Evolutionary conservation across 2,329 filamentous ascomycete genomes (phyloP), one percentile per base, ranked within the genome.

Genomic region (Davidsoniella eucalypti): DNA sequence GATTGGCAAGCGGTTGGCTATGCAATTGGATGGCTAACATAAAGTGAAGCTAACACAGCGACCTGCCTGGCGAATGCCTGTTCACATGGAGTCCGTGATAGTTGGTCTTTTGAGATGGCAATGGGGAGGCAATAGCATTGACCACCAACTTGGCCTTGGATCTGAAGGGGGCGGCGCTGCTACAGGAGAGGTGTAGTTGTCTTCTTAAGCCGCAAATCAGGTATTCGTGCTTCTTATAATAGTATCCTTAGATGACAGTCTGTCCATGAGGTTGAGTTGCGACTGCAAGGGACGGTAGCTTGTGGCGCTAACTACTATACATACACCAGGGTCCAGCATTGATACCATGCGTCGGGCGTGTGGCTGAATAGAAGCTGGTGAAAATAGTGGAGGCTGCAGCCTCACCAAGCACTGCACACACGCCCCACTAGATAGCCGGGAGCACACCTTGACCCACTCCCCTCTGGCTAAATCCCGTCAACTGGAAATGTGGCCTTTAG

Each of bases 401-500:
- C 25, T 29, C 14, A 18, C 25, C 14, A 21, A 7, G 18, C 18
- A 40, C 39, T 52, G 36, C 17, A 37, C 4, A 10, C 45, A 52
- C 50, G 40, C 50, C 29, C 29, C 7, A 5, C 12, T 12, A 4
- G 12, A 33, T 33, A 33, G 29, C 29, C 29, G 29, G 29, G 29
- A 33, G 29, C 29, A 33, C 36, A 39, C 16, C 9, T 6, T 5
- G 8, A 39, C 29, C 41, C 45, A 42, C 50, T 33, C 33, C 37
- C 36, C 44, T 18, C 44, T 51, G 17, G 23, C 21, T 36, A 7
- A 50, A 36, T 51, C 10, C 42, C 46, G 46, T 29, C 54, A 56
- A 61, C 57, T 60, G 68, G 67, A 67, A 69, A 70, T 69, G 66
- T 70, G 68, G 68, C 68, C 67, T 70, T 67, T 53, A 48, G 47